A percentile compares a stretch with the other conserved stretches of the same genome.
Evolutionary conservation across 2,329 filamentous ascomycete genomes (phyloP).

Genomic region (Phoma sp.): DNA sequence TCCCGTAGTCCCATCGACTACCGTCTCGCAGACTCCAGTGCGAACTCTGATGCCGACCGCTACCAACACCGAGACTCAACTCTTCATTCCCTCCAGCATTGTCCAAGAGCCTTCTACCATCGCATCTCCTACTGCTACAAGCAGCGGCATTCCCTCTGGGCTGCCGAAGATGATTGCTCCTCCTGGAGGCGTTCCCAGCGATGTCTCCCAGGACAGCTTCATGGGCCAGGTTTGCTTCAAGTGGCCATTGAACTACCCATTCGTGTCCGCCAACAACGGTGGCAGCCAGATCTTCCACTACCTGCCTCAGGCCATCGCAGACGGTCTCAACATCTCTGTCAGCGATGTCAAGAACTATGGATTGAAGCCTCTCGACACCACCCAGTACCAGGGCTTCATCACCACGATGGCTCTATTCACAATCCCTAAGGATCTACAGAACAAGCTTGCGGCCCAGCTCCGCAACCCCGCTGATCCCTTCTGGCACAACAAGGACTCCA

Average conservation of each 20-base stretch:
- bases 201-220: conserved; percentile 67
- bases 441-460: conserved; percentile 71
- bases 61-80: conserved; percentile 52
- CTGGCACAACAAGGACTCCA: conserved; percentile 71
- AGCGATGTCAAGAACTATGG: conserved; percentile 69
- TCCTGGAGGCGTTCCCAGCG: conserved; percentile 60
- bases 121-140: conserved; percentile 51
- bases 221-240: conserved; percentile 86
- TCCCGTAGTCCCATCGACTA: conserved; percentile 23
- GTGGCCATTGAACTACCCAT: conserved; percentile 80
- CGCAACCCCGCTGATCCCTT: conserved; percentile 73
- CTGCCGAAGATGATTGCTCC: conserved; percentile 80
- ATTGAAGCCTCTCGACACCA: conserved; percentile 79
- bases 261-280: conserved; percentile 74
- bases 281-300: conserved; percentile 84
- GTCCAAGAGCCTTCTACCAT: conserved; percentile 60
- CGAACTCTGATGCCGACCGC: conserved; percentile 55
- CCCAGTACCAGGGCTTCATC: conserved; percentile 71
- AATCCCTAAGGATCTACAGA: conserved; percentile 52
- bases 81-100: conserved; percentile 66
- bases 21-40: conserved; percentile 35
- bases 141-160: conserved; percentile 65
- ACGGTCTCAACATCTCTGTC: conserved; percentile 60
- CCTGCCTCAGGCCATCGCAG: conserved; percentile 72
- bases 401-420: conserved; percentile 72